A percentile compares a stretch with the other conserved stretches of the same genome.
These are phyloP conservation scores for Fusarium sp. DNA, from an alignment of 2,329 filamentous ascomycete species.

Conservation along the genomic window DNA sequence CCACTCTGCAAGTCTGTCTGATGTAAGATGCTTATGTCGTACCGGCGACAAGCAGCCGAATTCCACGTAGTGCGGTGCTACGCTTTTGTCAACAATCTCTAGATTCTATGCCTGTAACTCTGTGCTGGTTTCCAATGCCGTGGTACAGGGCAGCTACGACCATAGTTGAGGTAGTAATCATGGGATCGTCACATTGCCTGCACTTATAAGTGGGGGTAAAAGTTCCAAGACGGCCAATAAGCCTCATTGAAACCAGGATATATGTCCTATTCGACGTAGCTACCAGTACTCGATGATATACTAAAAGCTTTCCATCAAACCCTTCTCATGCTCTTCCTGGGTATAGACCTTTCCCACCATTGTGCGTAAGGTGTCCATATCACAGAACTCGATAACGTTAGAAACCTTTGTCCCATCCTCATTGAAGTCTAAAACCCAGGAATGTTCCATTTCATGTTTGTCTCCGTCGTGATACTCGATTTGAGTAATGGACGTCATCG, in stretches of 20 bases:
- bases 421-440: constrained; percentile 18
- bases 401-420: constrained; percentile 23
- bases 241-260: too few relatives aligned
- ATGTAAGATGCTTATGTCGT: fast-evolving
- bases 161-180: too few relatives aligned
- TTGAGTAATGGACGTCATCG: neutral
- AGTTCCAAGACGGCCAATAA: too few relatives aligned
- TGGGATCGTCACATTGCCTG: neutral
- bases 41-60: neutral
- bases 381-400: constrained; percentile 30
- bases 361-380: constrained; percentile 10
- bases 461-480: constrained; percentile 17
- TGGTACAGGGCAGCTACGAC: neutral
- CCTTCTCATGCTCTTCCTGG: neutral
- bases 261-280: fast-evolving
- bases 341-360: constrained; percentile 3
- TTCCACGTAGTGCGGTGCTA: too few relatives aligned
- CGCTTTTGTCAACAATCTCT: too few relatives aligned
- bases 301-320: neutral
- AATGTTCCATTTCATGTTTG: constrained; percentile 8
- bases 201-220: neutral
- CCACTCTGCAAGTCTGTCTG: neutral
- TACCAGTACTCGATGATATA: too few relatives aligned
- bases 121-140: too few relatives aligned
- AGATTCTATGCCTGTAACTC: too few relatives aligned